phyloP scores from a whole-genome alignment of 2,329 filamentous ascomycete species.

The Exophiala sideris region DNA sequence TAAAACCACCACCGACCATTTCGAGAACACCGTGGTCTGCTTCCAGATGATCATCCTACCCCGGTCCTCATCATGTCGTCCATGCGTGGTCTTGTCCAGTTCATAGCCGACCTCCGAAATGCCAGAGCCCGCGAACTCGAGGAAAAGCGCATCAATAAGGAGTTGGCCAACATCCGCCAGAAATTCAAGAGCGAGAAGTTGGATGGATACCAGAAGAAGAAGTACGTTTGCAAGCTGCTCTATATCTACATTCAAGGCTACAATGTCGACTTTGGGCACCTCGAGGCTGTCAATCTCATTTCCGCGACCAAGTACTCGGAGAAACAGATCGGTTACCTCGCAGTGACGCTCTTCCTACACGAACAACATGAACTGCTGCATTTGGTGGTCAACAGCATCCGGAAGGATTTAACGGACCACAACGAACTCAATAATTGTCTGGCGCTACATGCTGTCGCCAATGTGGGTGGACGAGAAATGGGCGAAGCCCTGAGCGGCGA shows the following conservation, averaged over 20 bases:
- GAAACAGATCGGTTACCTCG: conserved; percentile 98
- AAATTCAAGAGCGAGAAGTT: conserved; percentile 96
- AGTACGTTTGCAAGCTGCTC: conserved; percentile 99
- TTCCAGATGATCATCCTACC: conserved; percentile 3
- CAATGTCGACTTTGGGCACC: conserved; percentile 98
- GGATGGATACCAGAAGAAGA: conserved; percentile 98
- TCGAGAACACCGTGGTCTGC: background rate
- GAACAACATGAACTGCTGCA: conserved; percentile 95
- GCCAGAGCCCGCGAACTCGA: conserved; percentile 91
- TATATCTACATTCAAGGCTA: conserved; percentile 99
- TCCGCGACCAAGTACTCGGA: conserved; percentile 97
- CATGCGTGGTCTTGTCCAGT: conserved; percentile 80
- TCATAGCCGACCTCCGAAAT: conserved; percentile 95
- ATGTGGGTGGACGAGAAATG: conserved; percentile 95
- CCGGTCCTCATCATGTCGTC: conserved; percentile 31
- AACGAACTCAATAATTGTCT: conserved; percentile 98
- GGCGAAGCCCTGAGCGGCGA: conserved; percentile 88
- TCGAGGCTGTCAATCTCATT: conserved; percentile 96
- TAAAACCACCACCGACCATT: background rate
- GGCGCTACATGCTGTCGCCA: conserved; percentile 94
- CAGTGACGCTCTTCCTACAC: conserved; percentile 94
- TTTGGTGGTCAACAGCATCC: conserved; percentile 95
- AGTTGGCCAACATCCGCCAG: conserved; percentile 95
- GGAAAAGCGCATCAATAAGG: conserved; percentile 99
- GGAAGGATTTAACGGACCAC: conserved; percentile 89